A percentile compares a stretch with the other conserved stretches of the same genome.
These are phyloP conservation scores for Silene uniflora DNA, from an alignment of 148 eudicot species.

Conservation along the genomic window DNA sequence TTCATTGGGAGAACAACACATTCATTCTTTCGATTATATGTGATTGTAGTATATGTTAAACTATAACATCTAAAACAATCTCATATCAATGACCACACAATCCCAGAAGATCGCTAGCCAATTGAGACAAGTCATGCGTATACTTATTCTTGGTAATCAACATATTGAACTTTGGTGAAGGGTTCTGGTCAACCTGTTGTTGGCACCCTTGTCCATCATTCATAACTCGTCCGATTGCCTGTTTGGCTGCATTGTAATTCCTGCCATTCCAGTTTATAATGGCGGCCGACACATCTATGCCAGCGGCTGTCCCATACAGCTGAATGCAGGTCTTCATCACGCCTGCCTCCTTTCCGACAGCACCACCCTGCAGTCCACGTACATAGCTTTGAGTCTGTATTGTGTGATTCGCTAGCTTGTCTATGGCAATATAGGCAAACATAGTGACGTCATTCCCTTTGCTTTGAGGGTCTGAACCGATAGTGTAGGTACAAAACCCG, in stretches of 20 bases:
- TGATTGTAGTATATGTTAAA: too few relatives aligned
- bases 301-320: slow-evolving; percentile 2
- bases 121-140: slow-evolving; percentile 23
- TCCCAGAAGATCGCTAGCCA: slow-evolving; percentile 22
- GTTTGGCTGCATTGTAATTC: slow-evolving; percentile 15
- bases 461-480: slow-evolving; percentile 22
- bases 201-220: slow-evolving; percentile 21
- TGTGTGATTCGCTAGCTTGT: slow-evolving; percentile 11
- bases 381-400: slow-evolving; percentile 8
- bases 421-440: slow-evolving; percentile 19
- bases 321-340: background rate
- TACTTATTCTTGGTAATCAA: background rate
- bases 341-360: background rate
- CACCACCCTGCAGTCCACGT: background rate
- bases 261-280: background rate
- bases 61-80: background rate
- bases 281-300: slow-evolving; percentile 9
- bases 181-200: background rate
- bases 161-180: slow-evolving; percentile 20
- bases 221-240: background rate
- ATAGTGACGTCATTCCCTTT: background rate
- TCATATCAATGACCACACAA: slow-evolving; percentile 7
- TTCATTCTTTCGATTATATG: background rate
- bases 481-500: slow-evolving; percentile 21
- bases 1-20: too few relatives aligned